Evolutionary conservation across 2,329 filamentous ascomycete genomes (phyloP).

Genomic region (Emericellopsis cladophorae): DNA sequence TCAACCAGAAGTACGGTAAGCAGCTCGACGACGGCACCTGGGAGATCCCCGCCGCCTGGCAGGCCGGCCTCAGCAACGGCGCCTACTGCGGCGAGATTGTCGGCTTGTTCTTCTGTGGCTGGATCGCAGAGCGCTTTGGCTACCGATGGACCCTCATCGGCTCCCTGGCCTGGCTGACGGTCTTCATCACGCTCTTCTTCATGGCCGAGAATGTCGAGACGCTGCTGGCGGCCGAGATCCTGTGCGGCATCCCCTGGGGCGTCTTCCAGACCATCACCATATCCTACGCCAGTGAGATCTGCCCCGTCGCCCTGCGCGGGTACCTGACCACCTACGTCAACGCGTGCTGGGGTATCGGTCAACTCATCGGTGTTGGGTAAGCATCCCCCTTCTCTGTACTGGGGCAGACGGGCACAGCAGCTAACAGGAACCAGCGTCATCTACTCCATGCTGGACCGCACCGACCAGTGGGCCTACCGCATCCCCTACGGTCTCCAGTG

Average conservation of each 20-base stretch:
- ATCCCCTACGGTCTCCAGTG: slow-evolving; percentile 65
- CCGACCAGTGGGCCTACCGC: slow-evolving; percentile 57
- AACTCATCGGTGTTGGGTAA: slow-evolving; percentile 41
- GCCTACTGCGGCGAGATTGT: slow-evolving; percentile 51
- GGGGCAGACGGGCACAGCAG: no score
- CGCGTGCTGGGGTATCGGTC: slow-evolving; percentile 67
- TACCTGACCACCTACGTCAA: slow-evolving; percentile 66
- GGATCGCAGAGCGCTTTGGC: slow-evolving; percentile 53
- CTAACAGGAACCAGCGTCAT: slow-evolving; percentile 48
- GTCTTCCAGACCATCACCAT: slow-evolving; percentile 46
- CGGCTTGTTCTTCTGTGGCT: slow-evolving; percentile 54
- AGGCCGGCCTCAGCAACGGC: slow-evolving; percentile 48
- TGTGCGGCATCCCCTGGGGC: slow-evolving; percentile 52
- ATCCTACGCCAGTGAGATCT: slow-evolving; percentile 61
- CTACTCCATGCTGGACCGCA: slow-evolving; percentile 49
- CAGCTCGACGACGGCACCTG: slow-evolving; percentile 30
- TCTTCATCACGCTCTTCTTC: slow-evolving; percentile 52
- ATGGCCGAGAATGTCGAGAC: slow-evolving; percentile 47
- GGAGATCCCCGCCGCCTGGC: slow-evolving; percentile 48
- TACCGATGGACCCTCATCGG: slow-evolving; percentile 52
- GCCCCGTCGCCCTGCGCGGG: slow-evolving; percentile 57
- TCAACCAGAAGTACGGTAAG: slow-evolving; percentile 44
- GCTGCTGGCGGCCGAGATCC: slow-evolving; percentile 47
- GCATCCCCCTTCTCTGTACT: no score
- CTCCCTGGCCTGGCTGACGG: slow-evolving; percentile 38